Evolutionary conservation across 768 basidiomycete species (phyloP).

Genomic region (Termitomyces sp.): DNA sequence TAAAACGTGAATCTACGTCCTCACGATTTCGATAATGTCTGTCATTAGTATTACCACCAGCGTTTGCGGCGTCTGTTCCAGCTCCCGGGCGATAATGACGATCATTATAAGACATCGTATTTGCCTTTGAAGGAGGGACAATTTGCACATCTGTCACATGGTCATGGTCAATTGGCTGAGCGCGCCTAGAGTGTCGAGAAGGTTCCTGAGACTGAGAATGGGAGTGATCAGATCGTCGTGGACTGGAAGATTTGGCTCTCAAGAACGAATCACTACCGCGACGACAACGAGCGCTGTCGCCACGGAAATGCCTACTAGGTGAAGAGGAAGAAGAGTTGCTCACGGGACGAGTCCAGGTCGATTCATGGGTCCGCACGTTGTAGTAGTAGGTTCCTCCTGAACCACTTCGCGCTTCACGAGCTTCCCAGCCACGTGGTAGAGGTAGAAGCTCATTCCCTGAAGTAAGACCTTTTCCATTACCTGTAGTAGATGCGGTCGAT

Average conservation of each 20-base stretch:
- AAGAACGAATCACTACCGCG: constrained; percentile 24
- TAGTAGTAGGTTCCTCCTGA: constrained; percentile 52
- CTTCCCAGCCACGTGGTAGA: constrained; percentile 62
- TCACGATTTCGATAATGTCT: constrained; percentile 21
- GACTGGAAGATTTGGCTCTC: constrained; percentile 20
- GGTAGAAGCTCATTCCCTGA: constrained; percentile 22
- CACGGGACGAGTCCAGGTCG: constrained; percentile 57
- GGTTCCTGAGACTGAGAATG: constrained; percentile 25
- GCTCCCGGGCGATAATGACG: constrained; percentile 60
- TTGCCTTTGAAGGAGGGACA: constrained; percentile 13
- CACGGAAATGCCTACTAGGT: constrained; percentile 21
- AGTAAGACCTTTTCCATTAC: constrained; percentile 19
- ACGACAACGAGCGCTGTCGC: constrained; percentile 22
- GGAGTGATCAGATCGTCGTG: constrained; percentile 30
- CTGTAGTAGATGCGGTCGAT: constrained; percentile 24
- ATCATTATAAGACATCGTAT: constrained; percentile 51
- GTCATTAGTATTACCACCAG: constrained; percentile 19
- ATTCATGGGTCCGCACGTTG: constrained; percentile 51
- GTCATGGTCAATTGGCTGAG: constrained; percentile 15
- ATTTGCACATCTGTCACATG: constrained; percentile 14
- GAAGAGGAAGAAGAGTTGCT: constrained; percentile 24
- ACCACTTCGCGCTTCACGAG: constrained; percentile 47
- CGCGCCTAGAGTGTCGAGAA: constrained; percentile 18
- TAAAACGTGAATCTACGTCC: constrained; percentile 15
- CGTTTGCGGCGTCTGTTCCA: constrained; percentile 19